These are phyloP conservation scores for Annulohypoxylon truncatum DNA, from an alignment of 2,329 filamentous ascomycete species.

Conservation along the genomic window DNA sequence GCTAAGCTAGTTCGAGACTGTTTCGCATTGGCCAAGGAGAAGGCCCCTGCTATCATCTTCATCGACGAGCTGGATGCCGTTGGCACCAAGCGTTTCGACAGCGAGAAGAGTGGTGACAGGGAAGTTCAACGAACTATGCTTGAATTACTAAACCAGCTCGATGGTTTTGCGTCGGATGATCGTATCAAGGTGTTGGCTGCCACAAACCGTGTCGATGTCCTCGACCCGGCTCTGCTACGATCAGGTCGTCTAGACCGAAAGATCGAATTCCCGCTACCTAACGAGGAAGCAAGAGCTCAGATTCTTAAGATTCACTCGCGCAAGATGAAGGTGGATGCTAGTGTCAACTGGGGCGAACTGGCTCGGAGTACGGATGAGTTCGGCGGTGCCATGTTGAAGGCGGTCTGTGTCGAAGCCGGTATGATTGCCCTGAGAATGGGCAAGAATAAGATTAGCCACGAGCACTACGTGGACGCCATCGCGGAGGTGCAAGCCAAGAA, in stretches of 20 bases:
- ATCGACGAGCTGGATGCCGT: constrained; percentile 98
- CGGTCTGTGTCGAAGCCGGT: constrained; percentile 97
- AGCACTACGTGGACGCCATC: constrained; percentile 99
- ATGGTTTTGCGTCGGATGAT: constrained; percentile 97
- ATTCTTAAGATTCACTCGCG: constrained; percentile 97
- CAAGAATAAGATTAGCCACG: constrained; percentile 96
- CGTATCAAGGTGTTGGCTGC: constrained; percentile 96
- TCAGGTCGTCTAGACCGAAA: constrained; percentile 94
- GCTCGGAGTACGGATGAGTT: constrained; percentile 98
- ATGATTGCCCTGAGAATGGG: constrained; percentile 98
- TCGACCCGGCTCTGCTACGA: constrained; percentile 90
- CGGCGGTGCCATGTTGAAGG: constrained; percentile 96
- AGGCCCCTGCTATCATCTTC: constrained; percentile 99
- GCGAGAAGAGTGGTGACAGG: constrained; percentile 95
- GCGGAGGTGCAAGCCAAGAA: constrained; percentile 95
- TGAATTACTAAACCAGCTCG: constrained; percentile 97
- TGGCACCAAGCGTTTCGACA: constrained; percentile 99
- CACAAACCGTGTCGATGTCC: constrained; percentile 93
- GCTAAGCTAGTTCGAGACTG: constrained; percentile 97
- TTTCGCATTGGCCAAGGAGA: constrained; percentile 97
- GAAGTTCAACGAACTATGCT: constrained; percentile 99
- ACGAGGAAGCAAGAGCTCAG: constrained; percentile 96
- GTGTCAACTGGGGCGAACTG: constrained; percentile 95
- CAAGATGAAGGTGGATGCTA: constrained; percentile 96
- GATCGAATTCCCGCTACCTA: constrained; percentile 97